A percentile compares a stretch with the other conserved stretches of the same genome.
These are phyloP conservation scores for Jaltomata sinuosa DNA, from an alignment of 257 asterid genomes.

Conservation along the genomic window DNA sequence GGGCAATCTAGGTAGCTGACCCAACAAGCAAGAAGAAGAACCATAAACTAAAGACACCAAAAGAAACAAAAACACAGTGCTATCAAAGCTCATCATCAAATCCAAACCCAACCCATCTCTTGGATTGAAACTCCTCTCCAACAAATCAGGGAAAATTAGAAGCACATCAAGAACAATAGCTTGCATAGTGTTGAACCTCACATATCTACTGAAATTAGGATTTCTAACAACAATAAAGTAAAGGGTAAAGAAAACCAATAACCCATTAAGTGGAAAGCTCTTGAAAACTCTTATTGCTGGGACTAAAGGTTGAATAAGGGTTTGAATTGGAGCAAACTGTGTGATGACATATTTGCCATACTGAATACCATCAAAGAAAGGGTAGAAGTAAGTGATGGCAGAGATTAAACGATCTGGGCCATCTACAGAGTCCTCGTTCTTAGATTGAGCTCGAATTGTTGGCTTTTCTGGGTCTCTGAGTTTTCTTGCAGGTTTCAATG, in stretches of 20 bases:
- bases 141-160: conserved; percentile 79
- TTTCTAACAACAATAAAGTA: conserved; percentile 89
- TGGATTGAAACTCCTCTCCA: conserved; percentile 82
- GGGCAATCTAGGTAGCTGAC: conserved; percentile 85
- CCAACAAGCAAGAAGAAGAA: conserved; percentile 67
- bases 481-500: conserved; percentile 9
- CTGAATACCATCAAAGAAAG: conserved; percentile 93
- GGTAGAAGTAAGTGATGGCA: conserved; percentile 83
- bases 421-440: conserved; percentile 54
- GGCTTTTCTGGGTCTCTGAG: conserved; percentile 13
- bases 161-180: conserved; percentile 95
- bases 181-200: conserved; percentile 95
- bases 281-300: conserved; percentile 88
- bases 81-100: conserved; percentile 83
- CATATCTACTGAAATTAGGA: conserved; percentile 80
- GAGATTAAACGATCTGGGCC: conserved; percentile 85
- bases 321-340: conserved; percentile 62
- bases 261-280: conserved; percentile 82
- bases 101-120: conserved; percentile 84
- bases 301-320: conserved; percentile 62
- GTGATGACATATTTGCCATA: conserved; percentile 80
- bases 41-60: conserved; percentile 74
- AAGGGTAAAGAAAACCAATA: conserved; percentile 67
- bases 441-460: conserved; percentile 32
- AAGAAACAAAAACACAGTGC: conserved; percentile 87